A percentile compares a stretch with the other conserved stretches of the same genome.
These are phyloP conservation scores for Mycothermus thermophilus DNA, from an alignment of 495 filamentous ascomycete species.

Conservation along the genomic window DNA sequence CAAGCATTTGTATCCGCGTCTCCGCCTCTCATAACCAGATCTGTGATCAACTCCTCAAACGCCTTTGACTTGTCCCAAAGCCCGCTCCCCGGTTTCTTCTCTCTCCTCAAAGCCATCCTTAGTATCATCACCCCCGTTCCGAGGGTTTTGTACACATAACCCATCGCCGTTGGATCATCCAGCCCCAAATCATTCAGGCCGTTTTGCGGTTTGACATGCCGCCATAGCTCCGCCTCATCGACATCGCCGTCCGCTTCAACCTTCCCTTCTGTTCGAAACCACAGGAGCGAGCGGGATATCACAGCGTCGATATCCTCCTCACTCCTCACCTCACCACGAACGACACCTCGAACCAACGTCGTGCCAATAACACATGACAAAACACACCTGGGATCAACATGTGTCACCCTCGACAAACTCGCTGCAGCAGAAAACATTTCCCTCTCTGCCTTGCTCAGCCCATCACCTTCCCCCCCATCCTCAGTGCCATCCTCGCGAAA, in stretches of 20 bases:
- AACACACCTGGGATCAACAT: slow-evolving; percentile 35
- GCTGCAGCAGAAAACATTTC: slow-evolving; percentile 22
- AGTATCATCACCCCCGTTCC: slow-evolving; percentile 27
- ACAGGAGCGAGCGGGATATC: slow-evolving; percentile 12
- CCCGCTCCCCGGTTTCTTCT: slow-evolving; percentile 1
- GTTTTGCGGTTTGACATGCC: slow-evolving; percentile 11
- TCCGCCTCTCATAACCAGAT: slow-evolving; percentile 33
- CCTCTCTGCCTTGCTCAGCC: too few species aligned
- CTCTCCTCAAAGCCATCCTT: slow-evolving; percentile 20
- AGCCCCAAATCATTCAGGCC: slow-evolving; percentile 23
- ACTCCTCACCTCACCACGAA: slow-evolving; percentile 24
- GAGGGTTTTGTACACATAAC: slow-evolving; percentile 38
- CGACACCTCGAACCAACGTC: slow-evolving; percentile 26
- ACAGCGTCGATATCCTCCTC: slow-evolving; percentile 23
- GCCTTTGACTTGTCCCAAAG: slow-evolving; percentile 6
- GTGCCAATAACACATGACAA: slow-evolving; percentile 29
- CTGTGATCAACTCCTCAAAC: slow-evolving; percentile 30
- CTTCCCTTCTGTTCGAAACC: slow-evolving; percentile 11
- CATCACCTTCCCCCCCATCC: too few species aligned
- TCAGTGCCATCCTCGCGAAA: slow-evolving; percentile 9
- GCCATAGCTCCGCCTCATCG: slow-evolving; percentile 23
- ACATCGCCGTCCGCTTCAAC: slow-evolving; percentile 10
- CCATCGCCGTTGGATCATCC: slow-evolving; percentile 26
- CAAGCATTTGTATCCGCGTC: slow-evolving; percentile 39
- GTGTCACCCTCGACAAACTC: slow-evolving; percentile 22